These are phyloP conservation scores for Ophiocordyceps unilateralis DNA, from an alignment of 2,329 filamentous ascomycete genomes.

Conservation along the genomic window DNA sequence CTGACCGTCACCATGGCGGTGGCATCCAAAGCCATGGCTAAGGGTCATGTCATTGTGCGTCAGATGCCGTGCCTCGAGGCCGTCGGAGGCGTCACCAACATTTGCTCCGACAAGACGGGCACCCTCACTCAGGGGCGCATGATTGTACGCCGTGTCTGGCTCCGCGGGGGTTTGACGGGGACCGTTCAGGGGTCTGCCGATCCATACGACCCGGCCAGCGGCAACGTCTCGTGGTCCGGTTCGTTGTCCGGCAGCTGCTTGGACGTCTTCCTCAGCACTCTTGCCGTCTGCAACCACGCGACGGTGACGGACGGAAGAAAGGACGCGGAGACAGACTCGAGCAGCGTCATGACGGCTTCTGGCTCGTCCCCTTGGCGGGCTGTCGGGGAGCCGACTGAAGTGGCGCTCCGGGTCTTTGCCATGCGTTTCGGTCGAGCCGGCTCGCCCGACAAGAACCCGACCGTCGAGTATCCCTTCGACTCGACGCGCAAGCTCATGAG, in stretches of 20 bases:
- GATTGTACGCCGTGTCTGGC: constrained; percentile 46
- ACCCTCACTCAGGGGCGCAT: constrained; percentile 50
- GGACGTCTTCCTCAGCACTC: constrained; percentile 31
- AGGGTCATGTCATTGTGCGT: constrained; percentile 46
- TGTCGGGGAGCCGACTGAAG: constrained; percentile 53
- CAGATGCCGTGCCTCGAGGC: constrained; percentile 49
- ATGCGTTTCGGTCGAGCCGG: constrained; percentile 45
- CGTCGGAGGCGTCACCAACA: constrained; percentile 51
- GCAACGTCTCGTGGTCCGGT: constrained; percentile 27
- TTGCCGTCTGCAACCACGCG: constrained; percentile 46
- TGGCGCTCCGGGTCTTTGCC: constrained; percentile 57
- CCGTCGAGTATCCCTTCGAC: constrained; percentile 57
- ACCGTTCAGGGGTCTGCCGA: constrained; percentile 36
- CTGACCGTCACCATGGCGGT: constrained; percentile 56
- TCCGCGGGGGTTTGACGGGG: constrained; percentile 34
- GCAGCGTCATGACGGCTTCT: constrained; percentile 24
- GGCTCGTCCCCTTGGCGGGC: constrained; percentile 34
- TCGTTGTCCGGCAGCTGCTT: constrained; percentile 22
- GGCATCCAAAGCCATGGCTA: constrained; percentile 46
- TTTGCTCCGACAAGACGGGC: constrained; percentile 56
- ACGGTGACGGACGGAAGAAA: constrained; percentile 30
- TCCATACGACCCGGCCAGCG: constrained; percentile 43
- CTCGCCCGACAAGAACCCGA: constrained; percentile 23
- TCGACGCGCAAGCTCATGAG: constrained; percentile 61
- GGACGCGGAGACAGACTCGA: constrained; percentile 26